Evolutionary conservation across 1,284 basidiomycete genomes (phyloP).

Genomic region (Boletellus deceptivus): DNA sequence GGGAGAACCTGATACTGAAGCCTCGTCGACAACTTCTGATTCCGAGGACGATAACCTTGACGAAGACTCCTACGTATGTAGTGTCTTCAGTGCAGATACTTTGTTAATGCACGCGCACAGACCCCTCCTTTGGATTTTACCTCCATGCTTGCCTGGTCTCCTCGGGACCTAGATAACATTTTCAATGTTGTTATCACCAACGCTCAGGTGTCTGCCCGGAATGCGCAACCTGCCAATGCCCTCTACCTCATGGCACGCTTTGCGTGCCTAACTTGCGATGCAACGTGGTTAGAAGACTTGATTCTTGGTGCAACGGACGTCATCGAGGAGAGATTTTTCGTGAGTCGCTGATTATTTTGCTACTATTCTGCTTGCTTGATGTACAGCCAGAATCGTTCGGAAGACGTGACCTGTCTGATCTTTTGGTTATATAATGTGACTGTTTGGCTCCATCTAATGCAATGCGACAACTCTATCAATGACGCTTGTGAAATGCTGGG

Average conservation of each 20-base stretch:
- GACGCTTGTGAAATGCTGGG: slow-evolving; percentile 78
- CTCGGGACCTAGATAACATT: slow-evolving; percentile 70
- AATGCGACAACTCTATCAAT: slow-evolving; percentile 75
- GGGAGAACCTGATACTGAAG: slow-evolving; percentile 44
- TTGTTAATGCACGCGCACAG: slow-evolving; percentile 36
- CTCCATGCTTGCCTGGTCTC: slow-evolving; percentile 90
- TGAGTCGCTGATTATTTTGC: slow-evolving; percentile 42
- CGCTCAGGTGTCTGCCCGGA: slow-evolving; percentile 61
- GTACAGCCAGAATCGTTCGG: slow-evolving; percentile 62
- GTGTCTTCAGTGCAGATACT: slow-evolving; percentile 15
- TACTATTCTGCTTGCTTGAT: slow-evolving; percentile 8
- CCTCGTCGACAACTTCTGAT: slow-evolving; percentile 38
- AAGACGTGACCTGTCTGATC: slow-evolving; percentile 82
- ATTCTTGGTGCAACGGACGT: slow-evolving; percentile 87
- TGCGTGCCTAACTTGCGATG: slow-evolving; percentile 82
- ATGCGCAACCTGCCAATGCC: slow-evolving; percentile 79
- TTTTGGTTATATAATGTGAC: slow-evolving; percentile 97
- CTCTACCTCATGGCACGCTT: slow-evolving; percentile 86
- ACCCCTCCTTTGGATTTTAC: slow-evolving; percentile 71
- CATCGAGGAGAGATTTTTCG: slow-evolving; percentile 91
- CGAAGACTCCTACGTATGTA: slow-evolving; percentile 54
- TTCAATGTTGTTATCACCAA: slow-evolving; percentile 80
- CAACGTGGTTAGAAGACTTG: slow-evolving; percentile 89
- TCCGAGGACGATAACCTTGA: slow-evolving; percentile 46
- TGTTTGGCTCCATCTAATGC: slow-evolving; percentile 86